Conservation (phyloP, 2,329 filamentous ascomycete species). For the Fusarium odoratissimum region DNA sequence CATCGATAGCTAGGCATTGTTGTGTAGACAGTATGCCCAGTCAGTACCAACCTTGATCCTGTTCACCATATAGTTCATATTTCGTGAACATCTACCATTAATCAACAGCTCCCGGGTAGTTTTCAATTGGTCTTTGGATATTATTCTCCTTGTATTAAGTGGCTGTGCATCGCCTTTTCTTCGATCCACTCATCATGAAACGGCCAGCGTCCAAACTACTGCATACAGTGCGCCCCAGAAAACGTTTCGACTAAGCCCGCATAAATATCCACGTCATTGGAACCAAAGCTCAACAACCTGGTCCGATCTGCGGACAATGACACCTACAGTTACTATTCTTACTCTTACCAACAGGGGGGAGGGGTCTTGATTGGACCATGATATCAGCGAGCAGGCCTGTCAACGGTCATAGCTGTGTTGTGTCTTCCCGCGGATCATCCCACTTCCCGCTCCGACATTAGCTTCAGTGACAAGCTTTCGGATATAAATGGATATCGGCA, state of each 20-base stretch:
- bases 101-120: background rate
- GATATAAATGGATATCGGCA: background rate
- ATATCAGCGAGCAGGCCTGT: no score
- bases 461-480: background rate
- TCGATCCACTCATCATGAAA: background rate
- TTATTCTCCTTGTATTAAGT: background rate
- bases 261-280: background rate
- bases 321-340: background rate
- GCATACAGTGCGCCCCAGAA: background rate
- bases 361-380: fast-evolving
- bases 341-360: background rate
- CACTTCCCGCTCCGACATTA: background rate
- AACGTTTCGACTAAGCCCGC: background rate
- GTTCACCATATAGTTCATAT: fast-evolving
- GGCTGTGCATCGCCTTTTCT: background rate
- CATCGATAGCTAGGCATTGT: background rate
- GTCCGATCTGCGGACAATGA: background rate
- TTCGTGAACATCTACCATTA: fast-evolving
- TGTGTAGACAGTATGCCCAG: fast-evolving
- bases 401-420: background rate
- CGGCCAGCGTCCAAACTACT: background rate
- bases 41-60: fast-evolving
- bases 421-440: background rate
- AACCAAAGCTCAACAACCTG: background rate
- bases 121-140: fast-evolving